Conservation (phyloP, 2,329 filamentous ascomycete genomes). For the Pseudopyrenochaeta lycopersici region DNA sequence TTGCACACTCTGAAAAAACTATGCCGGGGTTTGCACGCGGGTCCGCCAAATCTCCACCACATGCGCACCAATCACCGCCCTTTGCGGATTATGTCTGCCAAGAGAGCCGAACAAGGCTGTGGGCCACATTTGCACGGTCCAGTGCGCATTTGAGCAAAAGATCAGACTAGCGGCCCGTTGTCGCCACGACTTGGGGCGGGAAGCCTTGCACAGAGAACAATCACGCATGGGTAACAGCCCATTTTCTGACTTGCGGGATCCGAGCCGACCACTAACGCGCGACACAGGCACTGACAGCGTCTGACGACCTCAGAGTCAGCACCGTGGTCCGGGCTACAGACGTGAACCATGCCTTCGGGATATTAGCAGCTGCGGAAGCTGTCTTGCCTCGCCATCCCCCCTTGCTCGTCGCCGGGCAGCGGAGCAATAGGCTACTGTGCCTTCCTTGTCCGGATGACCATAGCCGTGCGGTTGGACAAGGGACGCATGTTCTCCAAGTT, state of each 20-base stretch:
- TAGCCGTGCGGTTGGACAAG: slow-evolving; percentile 10
- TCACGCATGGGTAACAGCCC: slow-evolving; percentile 3
- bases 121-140: slow-evolving; percentile 19
- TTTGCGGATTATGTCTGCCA: slow-evolving; percentile 14
- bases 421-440: slow-evolving; percentile 13
- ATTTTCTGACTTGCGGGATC: slow-evolving; percentile 9
- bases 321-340: slow-evolving; percentile 12
- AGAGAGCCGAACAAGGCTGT: slow-evolving; percentile 17
- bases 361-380: slow-evolving; percentile 6
- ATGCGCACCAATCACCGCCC: slow-evolving; percentile 7
- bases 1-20: not conserved
- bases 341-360: slow-evolving; percentile 18
- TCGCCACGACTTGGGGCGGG: slow-evolving; percentile 28
- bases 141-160: slow-evolving; percentile 13
- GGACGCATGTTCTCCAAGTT: slow-evolving; percentile 6
- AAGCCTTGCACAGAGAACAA: slow-evolving; percentile 25
- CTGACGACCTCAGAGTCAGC: slow-evolving; percentile 14
- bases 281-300: slow-evolving; percentile 9
- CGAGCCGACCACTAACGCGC: slow-evolving; percentile 13
- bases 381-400: not conserved
- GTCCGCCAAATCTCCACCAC: slow-evolving; percentile 8
- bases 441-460: slow-evolving; percentile 12
- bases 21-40: not conserved
- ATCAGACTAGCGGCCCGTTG: slow-evolving; percentile 35
- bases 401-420: slow-evolving; percentile 15